Evolutionary conservation across 352 stramenopile genomes (phyloP).

Genomic region (Pseudoperonospora humuli): DNA sequence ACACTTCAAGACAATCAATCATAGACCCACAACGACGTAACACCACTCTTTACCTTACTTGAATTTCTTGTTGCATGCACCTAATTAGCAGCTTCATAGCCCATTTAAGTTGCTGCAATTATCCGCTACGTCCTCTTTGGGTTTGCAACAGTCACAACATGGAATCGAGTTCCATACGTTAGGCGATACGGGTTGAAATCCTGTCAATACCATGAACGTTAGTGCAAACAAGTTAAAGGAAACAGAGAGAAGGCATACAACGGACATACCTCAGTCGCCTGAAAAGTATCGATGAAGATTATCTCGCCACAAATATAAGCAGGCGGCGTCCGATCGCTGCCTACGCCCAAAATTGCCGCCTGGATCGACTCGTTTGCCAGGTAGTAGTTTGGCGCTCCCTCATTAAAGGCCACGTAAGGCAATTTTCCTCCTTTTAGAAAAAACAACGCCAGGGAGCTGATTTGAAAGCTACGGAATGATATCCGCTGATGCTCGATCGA

Average conservation of each 20-base stretch:
- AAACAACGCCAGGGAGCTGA: slow-evolving; percentile 71
- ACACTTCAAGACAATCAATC: too few species aligned
- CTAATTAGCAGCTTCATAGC: not conserved
- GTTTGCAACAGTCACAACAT: slow-evolving; percentile 74
- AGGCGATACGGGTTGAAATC: slow-evolving; percentile 80
- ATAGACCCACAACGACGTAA: too few species aligned
- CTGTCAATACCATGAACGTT: slow-evolving; percentile 18
- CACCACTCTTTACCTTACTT: too few species aligned
- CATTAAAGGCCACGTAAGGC: slow-evolving; percentile 78
- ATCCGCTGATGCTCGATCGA: slow-evolving; percentile 53
- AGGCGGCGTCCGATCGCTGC: slow-evolving; percentile 48
- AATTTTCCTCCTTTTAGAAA: slow-evolving; percentile 69
- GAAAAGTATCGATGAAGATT: slow-evolving; percentile 81
- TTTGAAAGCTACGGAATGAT: slow-evolving; percentile 77
- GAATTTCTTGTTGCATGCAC: too few species aligned
- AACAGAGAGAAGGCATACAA: not conserved
- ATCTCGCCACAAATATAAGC: slow-evolving; percentile 78
- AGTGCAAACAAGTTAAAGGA: not conserved
- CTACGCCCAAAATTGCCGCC: slow-evolving; percentile 43
- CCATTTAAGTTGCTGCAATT: slow-evolving; percentile 14
- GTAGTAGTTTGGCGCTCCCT: slow-evolving; percentile 73
- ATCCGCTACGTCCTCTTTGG: slow-evolving; percentile 48
- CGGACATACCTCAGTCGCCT: slow-evolving; percentile 59
- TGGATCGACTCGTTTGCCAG: slow-evolving; percentile 74
- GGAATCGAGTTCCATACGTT: slow-evolving; percentile 63